Evolutionary conservation across 164 flowering plant genomes (phyloP).

Genomic region (Vitis labrusca): DNA sequence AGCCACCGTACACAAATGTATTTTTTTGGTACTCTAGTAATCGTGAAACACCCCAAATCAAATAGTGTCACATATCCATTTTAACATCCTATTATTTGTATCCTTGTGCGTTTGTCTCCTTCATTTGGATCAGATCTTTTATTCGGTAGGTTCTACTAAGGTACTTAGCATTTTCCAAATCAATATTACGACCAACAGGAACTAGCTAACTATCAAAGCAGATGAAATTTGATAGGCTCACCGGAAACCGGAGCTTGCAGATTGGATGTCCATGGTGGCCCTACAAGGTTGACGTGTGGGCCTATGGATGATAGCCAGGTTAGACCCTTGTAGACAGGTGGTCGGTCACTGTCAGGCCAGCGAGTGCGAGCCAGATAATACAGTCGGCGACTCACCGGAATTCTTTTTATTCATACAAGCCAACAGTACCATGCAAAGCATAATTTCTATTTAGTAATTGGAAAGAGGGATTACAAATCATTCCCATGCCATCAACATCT

Average conservation of each 20-base stretch:
- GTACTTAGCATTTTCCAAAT: no score
- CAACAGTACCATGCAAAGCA: constrained; percentile 34
- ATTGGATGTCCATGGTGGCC: not conserved
- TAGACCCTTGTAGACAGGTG: constrained; percentile 6
- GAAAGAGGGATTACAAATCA: constrained; percentile 7
- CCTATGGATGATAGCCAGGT: not conserved
- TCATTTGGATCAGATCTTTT: no score
- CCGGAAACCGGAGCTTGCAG: not conserved
- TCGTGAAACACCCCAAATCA: no score
- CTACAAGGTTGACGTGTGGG: not conserved
- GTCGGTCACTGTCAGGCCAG: constrained; percentile 1
- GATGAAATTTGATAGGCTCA: not conserved
- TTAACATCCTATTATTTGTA: no score
- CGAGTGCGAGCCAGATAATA: constrained; percentile 17
- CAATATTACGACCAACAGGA: no score
- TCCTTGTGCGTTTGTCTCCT: no score
- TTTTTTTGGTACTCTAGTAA: no score
- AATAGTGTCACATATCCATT: no score
- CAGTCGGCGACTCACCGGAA: not conserved
- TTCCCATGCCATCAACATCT: not conserved
- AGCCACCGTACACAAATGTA: no score
- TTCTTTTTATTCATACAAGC: constrained; percentile 1
- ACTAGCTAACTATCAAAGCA: not conserved
- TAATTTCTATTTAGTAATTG: not conserved
- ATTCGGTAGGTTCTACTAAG: no score